These are phyloP conservation scores for Westerdykella aurantiaca DNA, from an alignment of 2,329 filamentous ascomycete genomes.

Conservation along the genomic window DNA sequence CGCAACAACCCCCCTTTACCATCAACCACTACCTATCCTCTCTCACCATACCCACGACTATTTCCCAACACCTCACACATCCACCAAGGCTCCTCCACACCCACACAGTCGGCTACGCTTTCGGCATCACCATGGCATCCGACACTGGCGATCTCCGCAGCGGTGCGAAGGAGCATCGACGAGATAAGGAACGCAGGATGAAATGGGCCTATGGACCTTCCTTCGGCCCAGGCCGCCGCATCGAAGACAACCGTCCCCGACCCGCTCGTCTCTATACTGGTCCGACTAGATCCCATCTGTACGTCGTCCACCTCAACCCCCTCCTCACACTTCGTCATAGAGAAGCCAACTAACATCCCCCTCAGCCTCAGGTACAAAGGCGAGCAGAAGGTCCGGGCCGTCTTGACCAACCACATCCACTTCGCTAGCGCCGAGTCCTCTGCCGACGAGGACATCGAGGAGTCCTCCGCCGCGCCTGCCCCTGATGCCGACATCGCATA, in stretches of 20 bases:
- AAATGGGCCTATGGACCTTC: constrained; percentile 48
- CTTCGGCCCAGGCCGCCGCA: constrained; percentile 34
- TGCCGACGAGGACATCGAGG: constrained; percentile 42
- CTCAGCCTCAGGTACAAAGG: not conserved
- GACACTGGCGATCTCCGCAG: constrained; percentile 51
- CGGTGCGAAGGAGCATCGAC: constrained; percentile 48
- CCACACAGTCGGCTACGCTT: constrained; percentile 4
- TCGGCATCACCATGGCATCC: constrained; percentile 37
- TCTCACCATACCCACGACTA: constrained; percentile 2
- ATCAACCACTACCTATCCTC: constrained; percentile 11
- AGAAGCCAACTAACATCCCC: not conserved
- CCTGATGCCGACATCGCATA: constrained; percentile 48
- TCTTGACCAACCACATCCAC: constrained; percentile 42
- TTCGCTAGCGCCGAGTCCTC: constrained; percentile 38
- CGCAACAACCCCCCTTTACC: constrained; percentile 2
- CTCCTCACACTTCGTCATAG: no score
- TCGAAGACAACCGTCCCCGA: constrained; percentile 32
- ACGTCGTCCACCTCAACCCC: not conserved
- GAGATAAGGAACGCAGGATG: constrained; percentile 45
- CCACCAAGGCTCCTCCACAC: constrained; percentile 7
- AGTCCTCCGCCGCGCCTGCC: constrained; percentile 40
- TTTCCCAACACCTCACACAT: constrained; percentile 8
- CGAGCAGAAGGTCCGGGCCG: constrained; percentile 23
- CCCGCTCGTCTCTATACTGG: constrained; percentile 30
- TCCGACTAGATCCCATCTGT: constrained; percentile 21